Percentiles rank a stretch among this genome's conserved stretches.
Evolutionary conservation across 2,329 filamentous ascomycete species (phyloP).

Genomic region (Whalleya microplaca): DNA sequence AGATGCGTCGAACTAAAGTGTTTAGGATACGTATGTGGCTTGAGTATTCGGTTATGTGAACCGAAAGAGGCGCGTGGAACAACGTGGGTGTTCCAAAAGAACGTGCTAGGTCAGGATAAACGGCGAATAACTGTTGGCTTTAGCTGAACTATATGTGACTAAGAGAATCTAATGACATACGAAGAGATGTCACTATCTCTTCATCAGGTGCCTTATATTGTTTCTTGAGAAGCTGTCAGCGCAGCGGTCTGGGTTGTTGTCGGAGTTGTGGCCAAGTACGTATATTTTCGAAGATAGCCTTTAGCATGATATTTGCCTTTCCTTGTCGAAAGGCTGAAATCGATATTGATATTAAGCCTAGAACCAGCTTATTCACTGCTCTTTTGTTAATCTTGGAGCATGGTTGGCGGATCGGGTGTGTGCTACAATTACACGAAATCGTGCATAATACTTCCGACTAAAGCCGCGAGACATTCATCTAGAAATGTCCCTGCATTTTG

Average conservation of each 20-base stretch:
- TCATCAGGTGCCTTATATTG: not conserved
- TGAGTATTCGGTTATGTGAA: not conserved
- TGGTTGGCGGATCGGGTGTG: not conserved
- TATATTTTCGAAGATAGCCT: not conserved
- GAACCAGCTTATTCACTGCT: not conserved
- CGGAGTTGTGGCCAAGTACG: not conserved
- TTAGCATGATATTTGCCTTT: not conserved
- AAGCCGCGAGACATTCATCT: conserved; percentile 24
- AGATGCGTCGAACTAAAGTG: not conserved
- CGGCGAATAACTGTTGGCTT: not conserved
- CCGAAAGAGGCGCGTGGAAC: not conserved
- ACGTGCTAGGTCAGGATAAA: not conserved
- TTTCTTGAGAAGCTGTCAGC: not conserved
- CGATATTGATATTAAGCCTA: not conserved
- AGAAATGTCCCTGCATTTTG: conserved; percentile 3
- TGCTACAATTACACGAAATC: conserved; percentile 10
- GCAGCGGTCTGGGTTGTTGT: not conserved
- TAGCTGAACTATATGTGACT: not conserved
- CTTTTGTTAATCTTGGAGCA: not conserved
- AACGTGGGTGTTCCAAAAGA: not conserved
- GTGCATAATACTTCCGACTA: conserved; percentile 16
- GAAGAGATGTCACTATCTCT: not conserved
- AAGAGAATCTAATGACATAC: not conserved
- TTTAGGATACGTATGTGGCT: not conserved
- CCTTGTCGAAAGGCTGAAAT: not conserved